A percentile compares a stretch with the other conserved stretches of the same genome.
phyloP scores from a whole-genome alignment of 805 yeast species.

The Kuraishia piskuri region DNA sequence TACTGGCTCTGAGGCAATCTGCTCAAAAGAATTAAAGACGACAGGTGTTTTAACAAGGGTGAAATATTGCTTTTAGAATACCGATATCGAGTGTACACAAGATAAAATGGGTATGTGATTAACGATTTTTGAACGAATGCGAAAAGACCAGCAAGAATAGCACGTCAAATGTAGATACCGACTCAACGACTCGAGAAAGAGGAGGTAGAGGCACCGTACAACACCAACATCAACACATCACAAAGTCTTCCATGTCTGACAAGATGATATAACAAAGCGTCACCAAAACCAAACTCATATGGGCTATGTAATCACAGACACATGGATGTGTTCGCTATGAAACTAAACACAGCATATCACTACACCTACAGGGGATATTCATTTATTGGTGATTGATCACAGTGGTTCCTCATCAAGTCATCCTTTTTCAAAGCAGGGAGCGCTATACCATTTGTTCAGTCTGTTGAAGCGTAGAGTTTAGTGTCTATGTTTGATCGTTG shows the following conservation, averaged over 20 bases:
- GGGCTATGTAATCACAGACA: too few species aligned
- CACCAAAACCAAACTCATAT: too few species aligned
- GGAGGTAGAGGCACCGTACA: background rate
- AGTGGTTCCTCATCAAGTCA: too few species aligned
- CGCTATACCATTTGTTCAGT: too few species aligned
- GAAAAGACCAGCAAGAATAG: background rate
- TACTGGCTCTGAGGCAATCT: background rate
- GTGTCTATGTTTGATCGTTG: background rate
- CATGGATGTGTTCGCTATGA: too few species aligned
- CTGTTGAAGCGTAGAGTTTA: background rate
- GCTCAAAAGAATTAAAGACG: background rate
- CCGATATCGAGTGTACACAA: background rate
- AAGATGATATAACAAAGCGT: background rate
- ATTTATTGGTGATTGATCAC: too few species aligned
- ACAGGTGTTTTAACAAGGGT: background rate
- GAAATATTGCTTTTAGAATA: too few species aligned
- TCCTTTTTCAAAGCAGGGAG: too few species aligned
- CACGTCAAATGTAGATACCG: background rate
- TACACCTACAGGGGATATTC: too few species aligned
- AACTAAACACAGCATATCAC: too few species aligned
- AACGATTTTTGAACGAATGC: background rate
- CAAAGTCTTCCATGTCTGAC: background rate
- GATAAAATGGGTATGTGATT: background rate
- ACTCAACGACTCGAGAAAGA: background rate
- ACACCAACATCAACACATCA: background rate